Evolutionary conservation across 148 eudicot genomes (phyloP).

Genomic region (Silene latifolia): DNA sequence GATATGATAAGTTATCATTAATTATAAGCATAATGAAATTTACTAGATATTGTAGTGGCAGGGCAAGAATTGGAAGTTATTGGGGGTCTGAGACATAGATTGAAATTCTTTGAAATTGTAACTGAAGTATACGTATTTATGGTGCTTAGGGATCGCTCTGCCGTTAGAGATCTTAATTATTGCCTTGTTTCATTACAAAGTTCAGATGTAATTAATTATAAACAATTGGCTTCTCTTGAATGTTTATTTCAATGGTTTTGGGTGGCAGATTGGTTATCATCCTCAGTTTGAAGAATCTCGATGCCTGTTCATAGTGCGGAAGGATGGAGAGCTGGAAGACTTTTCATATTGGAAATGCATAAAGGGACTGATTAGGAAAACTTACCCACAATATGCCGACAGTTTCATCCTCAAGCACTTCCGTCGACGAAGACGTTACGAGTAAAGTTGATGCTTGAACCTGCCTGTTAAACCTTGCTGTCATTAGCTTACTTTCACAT

Average conservation of each 20-base stretch:
- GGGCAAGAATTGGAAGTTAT: not conserved
- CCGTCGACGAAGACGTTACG: slow-evolving; percentile 44
- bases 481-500: slow-evolving; percentile 9
- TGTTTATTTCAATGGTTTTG: slow-evolving; percentile 12
- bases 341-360: slow-evolving; percentile 96
- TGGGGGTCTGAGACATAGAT: not conserved
- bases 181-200: not conserved
- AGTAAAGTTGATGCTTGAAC: slow-evolving; percentile 33
- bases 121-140: too few species aligned
- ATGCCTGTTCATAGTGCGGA: slow-evolving; percentile 85
- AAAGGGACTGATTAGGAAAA: slow-evolving; percentile 67
- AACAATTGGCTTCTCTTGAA: not conserved
- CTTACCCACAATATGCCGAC: slow-evolving; percentile 80
- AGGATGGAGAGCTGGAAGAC: slow-evolving; percentile 68
- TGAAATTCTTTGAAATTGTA: not conserved
- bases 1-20: not conserved
- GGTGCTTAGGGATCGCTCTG: not conserved
- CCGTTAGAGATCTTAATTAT: not conserved
- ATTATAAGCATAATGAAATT: not conserved
- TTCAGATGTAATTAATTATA: not conserved
- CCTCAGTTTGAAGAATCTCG: slow-evolving; percentile 74
- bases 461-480: not conserved
- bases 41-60: not conserved
- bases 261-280: slow-evolving; percentile 72
- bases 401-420: slow-evolving; percentile 83